Percentiles rank a stretch among this genome's conserved stretches.
phyloP scores from a whole-genome alignment of 257 asterid species.

The Scutellaria minor region DNA sequence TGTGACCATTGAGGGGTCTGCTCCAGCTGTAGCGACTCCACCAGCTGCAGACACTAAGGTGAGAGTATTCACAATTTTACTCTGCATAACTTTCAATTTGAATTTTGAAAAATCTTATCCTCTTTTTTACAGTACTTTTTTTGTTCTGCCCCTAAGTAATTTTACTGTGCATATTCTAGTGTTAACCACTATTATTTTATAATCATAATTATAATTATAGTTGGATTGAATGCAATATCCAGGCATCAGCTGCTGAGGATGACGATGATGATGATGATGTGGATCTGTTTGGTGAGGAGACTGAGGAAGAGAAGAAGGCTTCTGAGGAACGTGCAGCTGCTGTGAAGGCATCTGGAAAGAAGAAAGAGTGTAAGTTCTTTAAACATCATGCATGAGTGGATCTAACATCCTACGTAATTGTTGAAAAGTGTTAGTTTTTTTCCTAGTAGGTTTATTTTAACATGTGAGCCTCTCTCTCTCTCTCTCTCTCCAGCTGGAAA shows the following conservation, averaged over 20 bases:
- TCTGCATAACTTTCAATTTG: too few species aligned
- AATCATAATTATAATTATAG: too few species aligned
- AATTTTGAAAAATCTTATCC: too few species aligned
- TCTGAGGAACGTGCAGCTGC: conserved; percentile 94
- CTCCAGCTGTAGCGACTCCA: conserved; percentile 58
- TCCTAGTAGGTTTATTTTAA: not conserved
- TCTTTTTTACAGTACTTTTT: too few species aligned
- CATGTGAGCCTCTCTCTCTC: not conserved
- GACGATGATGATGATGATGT: conserved; percentile 73
- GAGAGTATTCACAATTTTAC: conserved; percentile 6
- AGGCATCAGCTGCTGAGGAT: conserved; percentile 63
- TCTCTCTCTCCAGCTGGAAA: conserved; percentile 62
- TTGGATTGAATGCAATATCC: not conserved
- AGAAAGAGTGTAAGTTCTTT: conserved; percentile 77
- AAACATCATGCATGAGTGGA: too few species aligned
- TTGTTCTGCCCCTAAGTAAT: too few species aligned
- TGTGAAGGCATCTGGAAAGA: conserved; percentile 78
- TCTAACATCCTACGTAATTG: too few species aligned
- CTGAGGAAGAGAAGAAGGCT: conserved; percentile 96
- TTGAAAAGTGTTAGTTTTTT: too few species aligned
- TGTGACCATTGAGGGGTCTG: conserved; percentile 60
- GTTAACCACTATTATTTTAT: too few species aligned
- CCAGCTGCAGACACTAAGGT: conserved; percentile 61
- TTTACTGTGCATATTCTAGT: too few species aligned
- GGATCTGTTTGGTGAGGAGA: conserved; percentile 93